phyloP scores from a whole-genome alignment of 495 filamentous ascomycete species.

The Tuber magnatum region DNA sequence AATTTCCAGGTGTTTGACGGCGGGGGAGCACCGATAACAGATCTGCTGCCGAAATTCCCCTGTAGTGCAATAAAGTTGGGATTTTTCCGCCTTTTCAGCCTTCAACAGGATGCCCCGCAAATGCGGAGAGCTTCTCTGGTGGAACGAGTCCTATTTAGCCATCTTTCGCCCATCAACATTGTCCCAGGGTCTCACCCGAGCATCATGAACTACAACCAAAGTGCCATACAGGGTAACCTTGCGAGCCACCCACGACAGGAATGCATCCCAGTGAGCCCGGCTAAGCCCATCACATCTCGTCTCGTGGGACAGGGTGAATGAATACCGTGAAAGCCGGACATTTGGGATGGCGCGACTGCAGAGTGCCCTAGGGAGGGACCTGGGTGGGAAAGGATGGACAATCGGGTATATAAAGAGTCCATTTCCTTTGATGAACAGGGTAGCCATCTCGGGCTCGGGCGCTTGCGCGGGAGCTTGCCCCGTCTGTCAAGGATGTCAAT shows the following conservation, averaged over 20 bases:
- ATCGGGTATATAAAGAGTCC: conserved; percentile 16
- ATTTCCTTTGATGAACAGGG: neutral
- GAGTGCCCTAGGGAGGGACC: neutral
- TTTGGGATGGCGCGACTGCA: conserved; percentile 5
- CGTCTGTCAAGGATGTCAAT: neutral
- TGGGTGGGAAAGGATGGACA: neutral
- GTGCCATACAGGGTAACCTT: neutral
- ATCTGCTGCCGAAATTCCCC: neutral
- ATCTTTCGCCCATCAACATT: neutral
- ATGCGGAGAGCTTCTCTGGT: neutral
- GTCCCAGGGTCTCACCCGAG: neutral
- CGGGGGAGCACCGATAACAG: neutral
- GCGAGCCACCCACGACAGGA: neutral
- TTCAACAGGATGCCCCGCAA: neutral
- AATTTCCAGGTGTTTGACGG: neutral
- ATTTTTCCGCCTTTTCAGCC: neutral
- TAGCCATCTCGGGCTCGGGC: neutral
- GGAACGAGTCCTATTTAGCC: neutral
- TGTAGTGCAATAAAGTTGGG: neutral
- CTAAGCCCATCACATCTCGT: neutral
- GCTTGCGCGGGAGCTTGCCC: neutral
- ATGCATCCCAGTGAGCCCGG: neutral
- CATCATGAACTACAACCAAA: neutral
- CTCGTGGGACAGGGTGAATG: conserved; percentile 19
- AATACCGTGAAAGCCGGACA: conserved; percentile 13